These are phyloP conservation scores for Dichotomocladium elegans DNA, from an alignment of 371 early-diverging fungal species.

Conservation along the genomic window DNA sequence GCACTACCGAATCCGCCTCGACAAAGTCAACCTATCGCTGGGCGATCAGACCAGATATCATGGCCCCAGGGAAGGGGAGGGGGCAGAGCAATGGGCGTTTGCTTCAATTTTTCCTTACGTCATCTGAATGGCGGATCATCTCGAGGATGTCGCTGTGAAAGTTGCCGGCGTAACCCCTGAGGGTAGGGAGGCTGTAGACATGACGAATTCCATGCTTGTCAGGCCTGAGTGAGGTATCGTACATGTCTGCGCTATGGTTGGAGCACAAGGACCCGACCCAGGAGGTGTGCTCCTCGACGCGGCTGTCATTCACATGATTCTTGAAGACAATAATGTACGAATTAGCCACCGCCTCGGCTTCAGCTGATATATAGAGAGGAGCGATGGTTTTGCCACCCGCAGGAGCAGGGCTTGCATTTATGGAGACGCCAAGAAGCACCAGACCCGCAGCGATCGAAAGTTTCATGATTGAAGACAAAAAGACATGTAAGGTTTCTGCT, in stretches of 20 bases:
- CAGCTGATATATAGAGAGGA: constrained; percentile 60
- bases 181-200: constrained; percentile 64
- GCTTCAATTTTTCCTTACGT: constrained; percentile 34
- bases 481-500: too few species aligned
- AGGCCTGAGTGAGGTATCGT: constrained; percentile 14
- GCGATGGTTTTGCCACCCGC: constrained; percentile 31
- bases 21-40: too few species aligned
- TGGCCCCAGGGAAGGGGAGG: too few species aligned
- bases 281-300: constrained; percentile 24
- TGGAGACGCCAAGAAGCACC: constrained; percentile 8
- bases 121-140: constrained; percentile 60
- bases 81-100: too few species aligned
- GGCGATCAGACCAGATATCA: too few species aligned
- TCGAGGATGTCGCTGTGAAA: constrained; percentile 65
- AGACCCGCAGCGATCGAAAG: too few species aligned
- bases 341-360: constrained; percentile 67
- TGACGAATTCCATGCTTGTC: constrained; percentile 58
- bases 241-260: constrained; percentile 16
- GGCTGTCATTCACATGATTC: constrained; percentile 35
- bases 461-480: too few species aligned
- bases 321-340: constrained; percentile 87
- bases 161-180: constrained; percentile 81
- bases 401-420: constrained; percentile 9
- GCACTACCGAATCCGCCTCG: constrained; percentile 52
- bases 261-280: constrained; percentile 27